Conservation (phyloP, 805 yeast species). For the Hanseniaspora lachancei region DNA sequence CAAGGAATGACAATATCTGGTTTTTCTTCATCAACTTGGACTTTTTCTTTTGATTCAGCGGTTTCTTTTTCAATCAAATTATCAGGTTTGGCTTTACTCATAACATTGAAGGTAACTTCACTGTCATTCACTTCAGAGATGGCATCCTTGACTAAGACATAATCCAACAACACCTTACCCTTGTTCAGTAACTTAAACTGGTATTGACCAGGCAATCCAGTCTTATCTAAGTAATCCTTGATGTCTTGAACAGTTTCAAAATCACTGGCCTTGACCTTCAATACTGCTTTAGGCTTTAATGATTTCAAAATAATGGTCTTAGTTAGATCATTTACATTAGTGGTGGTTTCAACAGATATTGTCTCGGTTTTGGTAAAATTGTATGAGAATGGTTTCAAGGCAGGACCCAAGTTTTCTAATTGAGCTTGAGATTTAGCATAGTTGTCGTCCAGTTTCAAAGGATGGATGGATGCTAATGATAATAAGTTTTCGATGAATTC, state of each 20-base stretch:
- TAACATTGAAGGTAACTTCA: constrained; percentile 32
- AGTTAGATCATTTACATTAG: background rate
- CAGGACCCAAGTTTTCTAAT: constrained; percentile 32
- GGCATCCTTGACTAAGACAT: constrained; percentile 29
- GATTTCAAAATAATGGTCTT: constrained; percentile 38
- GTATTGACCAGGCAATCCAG: constrained; percentile 26
- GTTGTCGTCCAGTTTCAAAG: constrained; percentile 24
- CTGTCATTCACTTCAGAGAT: constrained; percentile 20
- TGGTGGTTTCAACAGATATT: background rate
- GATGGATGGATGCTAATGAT: constrained; percentile 35
- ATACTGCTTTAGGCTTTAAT: constrained; percentile 44
- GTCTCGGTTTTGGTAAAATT: constrained; percentile 21
- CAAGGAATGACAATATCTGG: constrained; percentile 29
- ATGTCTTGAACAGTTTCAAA: constrained; percentile 28
- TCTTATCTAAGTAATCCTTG: constrained; percentile 25
- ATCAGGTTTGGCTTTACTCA: constrained; percentile 26
- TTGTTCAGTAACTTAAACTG: constrained; percentile 43
- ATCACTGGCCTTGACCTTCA: constrained; percentile 1
- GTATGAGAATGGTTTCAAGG: constrained; percentile 37
- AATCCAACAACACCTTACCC: constrained; percentile 50
- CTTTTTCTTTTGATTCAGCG: constrained; percentile 3
- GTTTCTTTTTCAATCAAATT: background rate
- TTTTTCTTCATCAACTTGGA: constrained; percentile 5
- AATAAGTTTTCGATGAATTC: constrained; percentile 39
- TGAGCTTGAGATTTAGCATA: constrained; percentile 24